Percentiles rank a stretch among this genome's conserved stretches.
phyloP scores from a whole-genome alignment of 2,329 filamentous ascomycete genomes.

The Calonectria multiphialidica region DNA sequence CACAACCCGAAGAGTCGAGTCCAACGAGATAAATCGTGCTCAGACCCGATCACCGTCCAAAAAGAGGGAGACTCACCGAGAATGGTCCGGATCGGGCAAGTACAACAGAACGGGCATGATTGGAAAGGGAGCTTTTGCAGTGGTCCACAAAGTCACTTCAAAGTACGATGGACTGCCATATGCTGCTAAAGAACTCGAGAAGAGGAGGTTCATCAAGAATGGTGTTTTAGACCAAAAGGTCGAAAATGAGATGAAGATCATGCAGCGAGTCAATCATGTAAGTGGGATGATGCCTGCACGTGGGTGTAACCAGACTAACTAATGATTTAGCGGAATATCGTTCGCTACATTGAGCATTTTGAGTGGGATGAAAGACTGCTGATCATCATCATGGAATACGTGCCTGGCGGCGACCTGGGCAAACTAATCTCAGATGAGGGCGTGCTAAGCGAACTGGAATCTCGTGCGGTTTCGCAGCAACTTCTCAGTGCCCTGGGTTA shows the following conservation, averaged over 20 bases:
- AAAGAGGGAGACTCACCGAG: conserved; percentile 58
- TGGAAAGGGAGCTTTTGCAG: conserved; percentile 95
- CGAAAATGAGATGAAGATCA: conserved; percentile 97
- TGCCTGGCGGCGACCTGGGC: conserved; percentile 86
- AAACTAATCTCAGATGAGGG: conserved; percentile 74
- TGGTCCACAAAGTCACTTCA: conserved; percentile 89
- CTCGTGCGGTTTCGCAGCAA: conserved; percentile 80
- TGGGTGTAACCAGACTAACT: conserved; percentile 20
- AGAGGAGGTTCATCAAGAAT: conserved; percentile 92
- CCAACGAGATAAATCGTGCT: conserved; percentile 30
- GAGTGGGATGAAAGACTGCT: conserved; percentile 86
- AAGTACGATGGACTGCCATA: conserved; percentile 87
- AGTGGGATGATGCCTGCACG: conserved; percentile 48
- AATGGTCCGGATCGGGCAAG: conserved; percentile 85
- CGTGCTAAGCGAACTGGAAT: conserved; percentile 74
- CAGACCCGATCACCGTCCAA: conserved; percentile 33
- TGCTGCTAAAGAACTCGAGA: conserved; percentile 95
- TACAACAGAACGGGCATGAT: conserved; percentile 88
- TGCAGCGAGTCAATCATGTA: conserved; percentile 87
- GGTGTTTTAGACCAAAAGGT: conserved; percentile 90
- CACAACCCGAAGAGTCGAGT: conserved; percentile 34
- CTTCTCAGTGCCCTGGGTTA: conserved; percentile 87
- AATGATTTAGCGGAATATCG: conserved; percentile 78
- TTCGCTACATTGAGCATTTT: conserved; percentile 90
- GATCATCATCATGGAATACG: conserved; percentile 97